Conservation (phyloP, 352 stramenopile species). For the Phytophthora crassamura region DNA sequence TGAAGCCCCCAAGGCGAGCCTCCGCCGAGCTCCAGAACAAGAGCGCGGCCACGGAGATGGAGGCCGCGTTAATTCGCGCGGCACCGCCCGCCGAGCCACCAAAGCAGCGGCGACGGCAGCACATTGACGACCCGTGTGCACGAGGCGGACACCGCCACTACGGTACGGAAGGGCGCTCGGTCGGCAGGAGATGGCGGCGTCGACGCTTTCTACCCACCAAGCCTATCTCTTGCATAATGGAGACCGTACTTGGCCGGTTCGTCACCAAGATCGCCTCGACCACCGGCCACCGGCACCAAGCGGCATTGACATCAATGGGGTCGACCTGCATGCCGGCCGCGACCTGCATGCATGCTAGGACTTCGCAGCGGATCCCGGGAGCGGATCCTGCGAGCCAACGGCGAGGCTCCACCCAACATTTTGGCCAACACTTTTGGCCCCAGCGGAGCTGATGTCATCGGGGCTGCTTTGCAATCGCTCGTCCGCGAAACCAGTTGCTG, state of each 20-base stretch:
- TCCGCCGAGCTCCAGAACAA: slow-evolving; percentile 23
- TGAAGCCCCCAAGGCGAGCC: background rate
- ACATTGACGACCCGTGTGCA: slow-evolving; percentile 14
- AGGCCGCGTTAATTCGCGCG: slow-evolving; percentile 4
- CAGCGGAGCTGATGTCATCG: background rate
- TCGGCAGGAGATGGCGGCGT: slow-evolving; percentile 18
- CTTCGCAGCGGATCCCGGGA: slow-evolving; percentile 17
- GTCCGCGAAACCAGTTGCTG: slow-evolving; percentile 36
- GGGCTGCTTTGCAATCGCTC: slow-evolving; percentile 25
- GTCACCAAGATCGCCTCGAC: slow-evolving; percentile 34
- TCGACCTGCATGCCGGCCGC: background rate
- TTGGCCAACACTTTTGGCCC: too few relatives aligned
- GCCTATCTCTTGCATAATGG: slow-evolving; percentile 37
- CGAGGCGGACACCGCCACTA: slow-evolving; percentile 3
- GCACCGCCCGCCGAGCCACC: background rate
- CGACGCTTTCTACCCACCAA: slow-evolving; percentile 17
- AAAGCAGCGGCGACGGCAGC: background rate
- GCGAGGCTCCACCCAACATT: slow-evolving; percentile 13
- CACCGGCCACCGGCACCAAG: background rate
- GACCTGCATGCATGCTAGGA: too few relatives aligned
- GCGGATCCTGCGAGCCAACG: slow-evolving; percentile 27
- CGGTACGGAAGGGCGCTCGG: slow-evolving; percentile 13
- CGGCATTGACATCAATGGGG: background rate
- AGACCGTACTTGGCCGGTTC: slow-evolving; percentile 14
- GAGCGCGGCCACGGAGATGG: slow-evolving; percentile 36